Percentiles rank a stretch among this genome's conserved stretches.
Evolutionary conservation across 169 alveolate species (phyloP).

Genomic region (Eimeria falciformis): DNA sequence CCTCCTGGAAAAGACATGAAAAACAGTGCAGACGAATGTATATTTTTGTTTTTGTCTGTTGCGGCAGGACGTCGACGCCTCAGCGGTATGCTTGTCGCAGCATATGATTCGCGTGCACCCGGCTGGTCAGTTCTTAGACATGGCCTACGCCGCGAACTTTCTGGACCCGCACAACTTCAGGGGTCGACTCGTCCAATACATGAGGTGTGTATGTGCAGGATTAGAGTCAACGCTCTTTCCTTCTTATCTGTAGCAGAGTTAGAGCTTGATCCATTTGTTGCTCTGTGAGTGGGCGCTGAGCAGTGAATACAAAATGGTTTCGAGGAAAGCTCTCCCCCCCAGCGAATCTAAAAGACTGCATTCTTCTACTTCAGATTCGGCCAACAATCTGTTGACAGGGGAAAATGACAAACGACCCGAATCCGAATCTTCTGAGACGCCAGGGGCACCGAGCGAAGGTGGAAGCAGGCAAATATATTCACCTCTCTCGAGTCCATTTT

Average conservation of each 20-base stretch:
- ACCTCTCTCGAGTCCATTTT: not conserved
- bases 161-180: constrained; percentile 57
- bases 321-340: not conserved
- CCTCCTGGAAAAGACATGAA: too few relatives aligned
- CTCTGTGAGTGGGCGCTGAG: too few relatives aligned
- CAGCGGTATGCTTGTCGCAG: constrained; percentile 45
- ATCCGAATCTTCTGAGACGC: not conserved
- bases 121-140: constrained; percentile 64
- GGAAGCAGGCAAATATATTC: not conserved
- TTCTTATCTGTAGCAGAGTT: not conserved
- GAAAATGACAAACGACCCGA: not conserved
- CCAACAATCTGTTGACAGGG: not conserved
- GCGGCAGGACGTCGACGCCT: constrained; percentile 60
- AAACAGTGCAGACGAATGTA: too few relatives aligned
- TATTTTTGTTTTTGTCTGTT: not conserved
- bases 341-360: not conserved
- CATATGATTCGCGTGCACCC: constrained; percentile 57
- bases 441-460: not conserved
- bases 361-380: not conserved
- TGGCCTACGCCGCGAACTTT: constrained; percentile 56
- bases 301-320: constrained; percentile 50
- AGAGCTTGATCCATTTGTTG: not conserved
- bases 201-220: constrained; percentile 5
- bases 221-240: not conserved
- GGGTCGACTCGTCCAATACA: constrained; percentile 56